phyloP scores from a whole-genome alignment of 2,329 filamentous ascomycete genomes.

The Phialocephala subalpina region DNA sequence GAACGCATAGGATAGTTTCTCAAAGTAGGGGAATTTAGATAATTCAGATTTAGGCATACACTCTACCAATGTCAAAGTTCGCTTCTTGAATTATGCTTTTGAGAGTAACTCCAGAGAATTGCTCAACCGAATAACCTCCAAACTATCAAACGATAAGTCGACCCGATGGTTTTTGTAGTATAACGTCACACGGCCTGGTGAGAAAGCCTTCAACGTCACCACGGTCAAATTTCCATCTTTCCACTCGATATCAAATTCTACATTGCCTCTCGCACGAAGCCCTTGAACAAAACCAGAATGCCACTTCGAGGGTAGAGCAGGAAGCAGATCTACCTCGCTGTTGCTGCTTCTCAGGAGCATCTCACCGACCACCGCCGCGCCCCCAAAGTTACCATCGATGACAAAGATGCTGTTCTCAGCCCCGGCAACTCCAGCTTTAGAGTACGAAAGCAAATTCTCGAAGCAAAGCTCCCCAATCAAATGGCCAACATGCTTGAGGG shows the following conservation, averaged over 20 bases:
- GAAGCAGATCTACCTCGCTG: conserved; percentile 8
- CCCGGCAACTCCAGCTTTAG: conserved; percentile 12
- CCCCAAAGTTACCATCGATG: conserved; percentile 10
- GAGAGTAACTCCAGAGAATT: conserved; percentile 11
- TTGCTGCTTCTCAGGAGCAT: conserved; percentile 11
- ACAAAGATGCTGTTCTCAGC: conserved; percentile 11
- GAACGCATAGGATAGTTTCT: conserved; percentile 14
- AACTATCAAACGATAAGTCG: not conserved
- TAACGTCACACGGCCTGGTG: conserved; percentile 3
- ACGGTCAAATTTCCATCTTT: conserved; percentile 7
- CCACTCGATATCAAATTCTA: conserved; percentile 13
- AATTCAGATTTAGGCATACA: not conserved
- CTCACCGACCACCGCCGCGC: conserved; percentile 8
- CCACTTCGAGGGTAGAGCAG: conserved; percentile 13
- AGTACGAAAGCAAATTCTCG: conserved; percentile 10
- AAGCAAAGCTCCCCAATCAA: conserved; percentile 13
- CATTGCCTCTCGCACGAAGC: conserved; percentile 5
- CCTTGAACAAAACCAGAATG: conserved; percentile 4
- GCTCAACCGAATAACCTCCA: conserved; percentile 5
- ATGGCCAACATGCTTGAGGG: conserved; percentile 6
- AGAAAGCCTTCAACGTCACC: conserved; percentile 5
- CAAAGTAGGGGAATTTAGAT: conserved; percentile 4
- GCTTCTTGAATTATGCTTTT: conserved; percentile 10
- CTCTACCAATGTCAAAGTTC: conserved; percentile 4
- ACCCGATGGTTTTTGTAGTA: conserved; percentile 8